Conservation (phyloP, 495 filamentous ascomycete genomes). For the Aspergillus egyptiacus region DNA sequence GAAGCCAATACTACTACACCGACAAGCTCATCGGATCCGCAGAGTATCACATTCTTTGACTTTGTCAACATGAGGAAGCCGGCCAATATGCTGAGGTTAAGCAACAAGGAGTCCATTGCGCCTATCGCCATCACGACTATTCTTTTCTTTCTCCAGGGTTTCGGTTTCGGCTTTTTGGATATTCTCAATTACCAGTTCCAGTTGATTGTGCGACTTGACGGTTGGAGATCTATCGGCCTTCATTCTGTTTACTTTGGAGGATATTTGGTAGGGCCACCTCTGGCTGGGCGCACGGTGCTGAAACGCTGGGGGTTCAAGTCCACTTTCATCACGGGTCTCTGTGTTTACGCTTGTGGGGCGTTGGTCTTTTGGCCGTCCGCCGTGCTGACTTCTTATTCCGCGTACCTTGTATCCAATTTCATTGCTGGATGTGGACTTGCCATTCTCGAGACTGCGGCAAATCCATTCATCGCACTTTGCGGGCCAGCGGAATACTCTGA, state of each 20-base stretch:
- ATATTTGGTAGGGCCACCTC: slow-evolving; percentile 53
- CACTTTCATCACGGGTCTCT: slow-evolving; percentile 59
- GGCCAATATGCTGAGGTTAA: slow-evolving; percentile 68
- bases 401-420: slow-evolving; percentile 62
- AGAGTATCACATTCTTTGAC: slow-evolving; percentile 57
- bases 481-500: slow-evolving; percentile 62
- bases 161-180: slow-evolving; percentile 77
- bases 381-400: slow-evolving; percentile 58
- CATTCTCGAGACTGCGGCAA: slow-evolving; percentile 59
- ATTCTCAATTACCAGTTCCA: slow-evolving; percentile 62
- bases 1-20: slow-evolving; percentile 28
- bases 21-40: slow-evolving; percentile 28
- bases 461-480: slow-evolving; percentile 63
- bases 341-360: slow-evolving; percentile 57
- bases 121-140: slow-evolving; percentile 61
- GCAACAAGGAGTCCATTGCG: slow-evolving; percentile 50
- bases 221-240: slow-evolving; percentile 49
- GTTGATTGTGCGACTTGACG: slow-evolving; percentile 39
- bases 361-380: slow-evolving; percentile 71
- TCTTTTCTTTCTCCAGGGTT: slow-evolving; percentile 83
- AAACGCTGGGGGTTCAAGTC: slow-evolving; percentile 62
- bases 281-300: slow-evolving; percentile 52
- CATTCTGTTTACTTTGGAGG: slow-evolving; percentile 62
- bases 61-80: slow-evolving; percentile 77
- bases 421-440: slow-evolving; percentile 60